Evolutionary conservation across 1,284 basidiomycete species (phyloP).

Genomic region (Sporisorium scitamineum): DNA sequence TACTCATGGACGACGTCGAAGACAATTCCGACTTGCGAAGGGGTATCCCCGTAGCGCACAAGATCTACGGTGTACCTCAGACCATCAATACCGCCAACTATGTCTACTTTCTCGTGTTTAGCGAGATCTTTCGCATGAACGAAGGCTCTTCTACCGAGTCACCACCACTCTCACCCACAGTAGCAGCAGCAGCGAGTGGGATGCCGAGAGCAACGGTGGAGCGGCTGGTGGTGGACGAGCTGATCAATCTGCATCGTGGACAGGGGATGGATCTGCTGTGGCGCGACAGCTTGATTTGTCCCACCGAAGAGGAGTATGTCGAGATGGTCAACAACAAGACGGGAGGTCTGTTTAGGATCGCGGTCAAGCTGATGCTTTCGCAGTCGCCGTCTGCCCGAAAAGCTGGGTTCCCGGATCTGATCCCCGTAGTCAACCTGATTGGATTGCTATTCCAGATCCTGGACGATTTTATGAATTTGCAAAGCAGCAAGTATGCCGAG

Average conservation of each 20-base stretch:
- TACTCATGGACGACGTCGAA: slow-evolving; percentile 97
- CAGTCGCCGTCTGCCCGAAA: slow-evolving; percentile 22
- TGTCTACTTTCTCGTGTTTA: slow-evolving; percentile 81
- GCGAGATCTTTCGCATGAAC: slow-evolving; percentile 76
- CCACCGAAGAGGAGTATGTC: slow-evolving; percentile 93
- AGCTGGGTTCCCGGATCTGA: slow-evolving; percentile 20
- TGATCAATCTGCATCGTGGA: slow-evolving; percentile 90
- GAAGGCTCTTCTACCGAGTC: slow-evolving; percentile 72
- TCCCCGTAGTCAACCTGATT: slow-evolving; percentile 92
- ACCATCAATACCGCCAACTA: slow-evolving; percentile 99
- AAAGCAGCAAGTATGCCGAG: slow-evolving; percentile 83
- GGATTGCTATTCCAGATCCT: slow-evolving; percentile 95
- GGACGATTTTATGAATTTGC: slow-evolving; percentile 96
- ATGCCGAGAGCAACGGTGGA: slow-evolving; percentile 31
- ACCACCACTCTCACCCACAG: slow-evolving; percentile 28
- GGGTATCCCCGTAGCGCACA: slow-evolving; percentile 89
- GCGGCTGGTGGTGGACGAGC: slow-evolving; percentile 72
- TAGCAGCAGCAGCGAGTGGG: slow-evolving; percentile 4
- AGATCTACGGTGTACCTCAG: slow-evolving; percentile 94
- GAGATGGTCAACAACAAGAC: slow-evolving; percentile 99
- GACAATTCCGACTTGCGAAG: slow-evolving; percentile 91
- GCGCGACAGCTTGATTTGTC: slow-evolving; percentile 91
- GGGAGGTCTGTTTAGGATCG: slow-evolving; percentile 90
- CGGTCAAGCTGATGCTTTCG: slow-evolving; percentile 96
- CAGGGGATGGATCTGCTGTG: slow-evolving; percentile 96